phyloP scores from a whole-genome alignment of 768 basidiomycete genomes.

The Obba rivulosa region DNA sequence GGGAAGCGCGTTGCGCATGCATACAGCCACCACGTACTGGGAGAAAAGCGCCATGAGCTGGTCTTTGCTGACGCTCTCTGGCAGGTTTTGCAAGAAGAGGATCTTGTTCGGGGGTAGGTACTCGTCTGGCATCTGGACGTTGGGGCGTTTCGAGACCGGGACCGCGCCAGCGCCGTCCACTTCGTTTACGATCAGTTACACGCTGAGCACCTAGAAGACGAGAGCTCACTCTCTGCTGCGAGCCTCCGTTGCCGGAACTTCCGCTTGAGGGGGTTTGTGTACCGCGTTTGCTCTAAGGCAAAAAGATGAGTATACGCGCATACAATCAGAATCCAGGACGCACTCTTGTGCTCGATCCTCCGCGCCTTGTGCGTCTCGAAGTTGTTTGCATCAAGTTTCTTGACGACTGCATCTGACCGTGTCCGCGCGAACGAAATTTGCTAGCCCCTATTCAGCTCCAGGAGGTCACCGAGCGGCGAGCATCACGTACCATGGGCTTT shows the following conservation, averaged over 20 bases:
- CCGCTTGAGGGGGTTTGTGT: constrained; percentile 84
- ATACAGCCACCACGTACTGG: constrained; percentile 50
- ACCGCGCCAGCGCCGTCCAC: constrained; percentile 66
- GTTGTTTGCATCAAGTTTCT: constrained; percentile 57
- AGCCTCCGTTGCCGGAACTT: constrained; percentile 79
- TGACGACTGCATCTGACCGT: constrained; percentile 86
- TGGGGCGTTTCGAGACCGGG: constrained; percentile 69
- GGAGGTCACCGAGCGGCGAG: constrained; percentile 1
- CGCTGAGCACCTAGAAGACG: constrained; percentile 4
- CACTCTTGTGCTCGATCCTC: constrained; percentile 84
- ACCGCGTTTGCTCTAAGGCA: constrained; percentile 72
- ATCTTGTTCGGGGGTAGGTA: constrained; percentile 99
- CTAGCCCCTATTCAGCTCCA: constrained; percentile 34
- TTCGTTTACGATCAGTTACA: constrained; percentile 18
- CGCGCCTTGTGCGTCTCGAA: constrained; percentile 72
- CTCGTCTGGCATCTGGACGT: constrained; percentile 98
- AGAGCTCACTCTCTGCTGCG: constrained; percentile 66
- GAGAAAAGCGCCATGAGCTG: constrained; percentile 88
- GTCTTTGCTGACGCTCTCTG: constrained; percentile 89
- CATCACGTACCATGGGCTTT: constrained; percentile 80
- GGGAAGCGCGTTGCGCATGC: not conserved
- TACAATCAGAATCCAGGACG: constrained; percentile 18
- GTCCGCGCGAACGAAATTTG: constrained; percentile 93
- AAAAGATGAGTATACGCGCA: not conserved
- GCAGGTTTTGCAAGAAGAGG: constrained; percentile 95